Evolutionary conservation across 2,329 filamentous ascomycete genomes (phyloP).

Genomic region (Botrytis medusae): DNA sequence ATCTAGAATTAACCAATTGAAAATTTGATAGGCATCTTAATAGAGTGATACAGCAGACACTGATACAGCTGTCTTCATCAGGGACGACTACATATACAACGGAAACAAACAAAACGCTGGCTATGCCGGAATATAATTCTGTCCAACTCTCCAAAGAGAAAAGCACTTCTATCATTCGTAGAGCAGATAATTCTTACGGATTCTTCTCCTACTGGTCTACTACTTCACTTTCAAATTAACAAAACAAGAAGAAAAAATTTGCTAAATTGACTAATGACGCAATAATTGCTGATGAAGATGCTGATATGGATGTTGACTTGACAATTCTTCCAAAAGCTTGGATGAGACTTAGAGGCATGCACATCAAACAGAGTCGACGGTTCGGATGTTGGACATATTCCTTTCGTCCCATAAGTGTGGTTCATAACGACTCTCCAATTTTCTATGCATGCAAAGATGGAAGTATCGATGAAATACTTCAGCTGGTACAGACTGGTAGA

Average conservation of each 20-base stretch:
- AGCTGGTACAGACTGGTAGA: background rate
- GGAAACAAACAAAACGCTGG: too few species aligned
- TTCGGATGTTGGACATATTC: background rate
- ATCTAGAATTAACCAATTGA: too few species aligned
- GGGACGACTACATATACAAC: too few species aligned
- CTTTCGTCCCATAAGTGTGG: background rate
- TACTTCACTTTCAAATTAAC: background rate
- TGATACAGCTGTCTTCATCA: too few species aligned
- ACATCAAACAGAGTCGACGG: background rate
- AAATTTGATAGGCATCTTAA: too few species aligned
- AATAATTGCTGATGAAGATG: background rate
- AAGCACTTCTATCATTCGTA: background rate
- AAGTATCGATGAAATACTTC: background rate
- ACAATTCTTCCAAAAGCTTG: background rate
- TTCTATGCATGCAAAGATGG: background rate
- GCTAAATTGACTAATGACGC: background rate
- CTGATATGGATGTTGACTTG: background rate
- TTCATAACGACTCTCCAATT: background rate
- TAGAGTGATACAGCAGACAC: too few species aligned
- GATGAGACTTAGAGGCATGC: background rate
- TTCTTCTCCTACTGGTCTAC: background rate
- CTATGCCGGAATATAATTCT: too few species aligned
- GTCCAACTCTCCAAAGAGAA: too few species aligned
- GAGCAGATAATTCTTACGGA: background rate
- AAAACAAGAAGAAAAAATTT: background rate